A percentile compares a stretch with the other conserved stretches of the same genome.
Evolutionary conservation across 177 flowering plant species (phyloP).

Genomic region (Vitis hybrid): DNA sequence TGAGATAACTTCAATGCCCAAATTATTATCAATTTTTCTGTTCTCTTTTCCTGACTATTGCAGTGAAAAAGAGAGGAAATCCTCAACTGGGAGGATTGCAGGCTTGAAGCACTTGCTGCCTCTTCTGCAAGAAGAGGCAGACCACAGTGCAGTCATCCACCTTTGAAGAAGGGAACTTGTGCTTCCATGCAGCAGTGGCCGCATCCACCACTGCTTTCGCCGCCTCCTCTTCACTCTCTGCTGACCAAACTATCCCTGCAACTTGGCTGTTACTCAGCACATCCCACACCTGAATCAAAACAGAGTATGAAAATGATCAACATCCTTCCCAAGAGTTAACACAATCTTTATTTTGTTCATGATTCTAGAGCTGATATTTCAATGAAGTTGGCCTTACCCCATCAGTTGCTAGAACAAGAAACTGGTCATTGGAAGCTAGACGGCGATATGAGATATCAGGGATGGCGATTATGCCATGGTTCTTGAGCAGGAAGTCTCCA

Average conservation of each 20-base stretch:
- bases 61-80: no score
- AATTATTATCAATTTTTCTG: no score
- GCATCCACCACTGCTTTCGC: constrained; percentile 66
- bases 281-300: constrained; percentile 69
- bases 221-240: constrained; percentile 44
- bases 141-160: constrained; percentile 72
- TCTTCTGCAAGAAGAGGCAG: constrained; percentile 62
- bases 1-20: no score
- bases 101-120: neutral
- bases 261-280: constrained; percentile 71
- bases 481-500: constrained; percentile 72
- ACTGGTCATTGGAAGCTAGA: constrained; percentile 50
- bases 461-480: constrained; percentile 60
- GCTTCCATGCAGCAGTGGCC: constrained; percentile 56
- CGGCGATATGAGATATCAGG: constrained; percentile 62
- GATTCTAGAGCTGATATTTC: neutral
- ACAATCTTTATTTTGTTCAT: neutral
- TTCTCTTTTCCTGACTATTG: no score
- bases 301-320: no score
- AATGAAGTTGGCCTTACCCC: constrained; percentile 50
- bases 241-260: constrained; percentile 47
- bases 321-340: no score
- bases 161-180: constrained; percentile 52
- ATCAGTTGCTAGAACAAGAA: constrained; percentile 78
- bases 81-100: neutral